A percentile compares a stretch with the other conserved stretches of the same genome.
These are phyloP conservation scores for Arxiozyma bovina DNA, from an alignment of 1,139 yeast species.

Conservation along the genomic window DNA sequence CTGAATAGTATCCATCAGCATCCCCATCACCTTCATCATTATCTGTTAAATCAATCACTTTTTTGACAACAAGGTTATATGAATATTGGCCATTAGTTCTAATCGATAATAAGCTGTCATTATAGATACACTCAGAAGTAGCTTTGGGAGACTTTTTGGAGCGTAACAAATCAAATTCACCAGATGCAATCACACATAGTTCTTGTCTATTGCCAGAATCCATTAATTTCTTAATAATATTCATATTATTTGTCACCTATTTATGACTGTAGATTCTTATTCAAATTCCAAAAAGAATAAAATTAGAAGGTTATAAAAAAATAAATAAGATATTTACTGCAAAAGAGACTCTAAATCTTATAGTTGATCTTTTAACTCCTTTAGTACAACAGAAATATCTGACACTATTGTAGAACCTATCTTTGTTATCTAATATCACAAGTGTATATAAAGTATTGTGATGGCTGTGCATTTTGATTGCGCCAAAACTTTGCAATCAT, in stretches of 20 bases:
- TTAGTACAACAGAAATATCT: no score
- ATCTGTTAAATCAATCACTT: conserved; percentile 54
- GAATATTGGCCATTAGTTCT: conserved; percentile 55
- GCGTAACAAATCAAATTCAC: conserved; percentile 66
- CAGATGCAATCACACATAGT: conserved; percentile 65
- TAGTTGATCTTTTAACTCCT: background rate
- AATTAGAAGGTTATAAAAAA: no score
- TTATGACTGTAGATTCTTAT: background rate
- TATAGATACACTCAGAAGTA: conserved; percentile 72
- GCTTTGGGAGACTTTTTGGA: conserved; percentile 79
- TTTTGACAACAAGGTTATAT: conserved; percentile 64
- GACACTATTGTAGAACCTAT: background rate
- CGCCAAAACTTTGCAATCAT: no score
- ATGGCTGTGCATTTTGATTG: background rate
- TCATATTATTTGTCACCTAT: conserved; percentile 40
- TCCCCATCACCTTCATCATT: conserved; percentile 44
- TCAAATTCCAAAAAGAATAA: background rate
- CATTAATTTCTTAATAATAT: conserved; percentile 64
- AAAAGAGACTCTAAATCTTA: no score
- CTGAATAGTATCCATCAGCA: conserved; percentile 38
- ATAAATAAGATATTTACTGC: no score
- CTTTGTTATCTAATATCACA: background rate
- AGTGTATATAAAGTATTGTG: background rate
- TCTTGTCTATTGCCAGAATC: conserved; percentile 58
- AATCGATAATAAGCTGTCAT: conserved; percentile 69